A percentile compares a stretch with the other conserved stretches of the same genome.
phyloP scores from a whole-genome alignment of 2,329 filamentous ascomycete genomes.

The Alternaria arbusti region DNA sequence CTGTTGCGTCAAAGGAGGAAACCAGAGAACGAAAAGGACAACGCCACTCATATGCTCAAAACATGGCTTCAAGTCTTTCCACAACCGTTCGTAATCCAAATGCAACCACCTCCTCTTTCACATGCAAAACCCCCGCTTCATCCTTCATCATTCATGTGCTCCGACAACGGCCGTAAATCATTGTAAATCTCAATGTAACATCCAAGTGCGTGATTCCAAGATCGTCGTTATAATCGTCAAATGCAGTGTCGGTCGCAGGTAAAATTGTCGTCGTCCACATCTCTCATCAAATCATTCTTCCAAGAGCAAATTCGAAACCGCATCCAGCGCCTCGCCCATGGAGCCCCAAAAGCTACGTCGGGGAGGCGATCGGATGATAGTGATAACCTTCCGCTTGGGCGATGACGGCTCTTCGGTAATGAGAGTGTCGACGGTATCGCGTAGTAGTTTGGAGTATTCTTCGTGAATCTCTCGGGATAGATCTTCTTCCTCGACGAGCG shows the following conservation, averaged over 20 bases:
- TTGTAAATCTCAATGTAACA: not conserved
- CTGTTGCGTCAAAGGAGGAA: not conserved
- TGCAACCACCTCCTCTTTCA: not conserved
- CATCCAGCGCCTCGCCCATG: slow-evolving; percentile 29
- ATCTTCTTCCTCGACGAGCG: slow-evolving; percentile 5
- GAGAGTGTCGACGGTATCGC: slow-evolving; percentile 11
- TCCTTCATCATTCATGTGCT: not conserved
- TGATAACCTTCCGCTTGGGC: slow-evolving; percentile 6
- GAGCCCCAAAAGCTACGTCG: slow-evolving; percentile 28
- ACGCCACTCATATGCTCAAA: not conserved
- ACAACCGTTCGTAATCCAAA: not conserved
- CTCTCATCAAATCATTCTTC: slow-evolving; percentile 7
- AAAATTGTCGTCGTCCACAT: not conserved
- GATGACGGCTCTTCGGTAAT: not conserved
- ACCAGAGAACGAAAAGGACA: not conserved
- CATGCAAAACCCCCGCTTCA: not conserved
- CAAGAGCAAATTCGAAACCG: slow-evolving; percentile 16
- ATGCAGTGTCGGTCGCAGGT: not conserved
- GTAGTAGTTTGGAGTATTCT: slow-evolving; percentile 2
- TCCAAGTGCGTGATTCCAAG: not conserved
- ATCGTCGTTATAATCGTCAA: not conserved
- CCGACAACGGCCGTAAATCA: not conserved
- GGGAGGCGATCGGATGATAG: slow-evolving; percentile 18
- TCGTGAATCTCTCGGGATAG: slow-evolving; percentile 2
- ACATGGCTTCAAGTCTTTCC: not conserved